Evolutionary conservation across 2,329 filamentous ascomycete species (phyloP).

Genomic region (Aspergillus ochraceoroseus): DNA sequence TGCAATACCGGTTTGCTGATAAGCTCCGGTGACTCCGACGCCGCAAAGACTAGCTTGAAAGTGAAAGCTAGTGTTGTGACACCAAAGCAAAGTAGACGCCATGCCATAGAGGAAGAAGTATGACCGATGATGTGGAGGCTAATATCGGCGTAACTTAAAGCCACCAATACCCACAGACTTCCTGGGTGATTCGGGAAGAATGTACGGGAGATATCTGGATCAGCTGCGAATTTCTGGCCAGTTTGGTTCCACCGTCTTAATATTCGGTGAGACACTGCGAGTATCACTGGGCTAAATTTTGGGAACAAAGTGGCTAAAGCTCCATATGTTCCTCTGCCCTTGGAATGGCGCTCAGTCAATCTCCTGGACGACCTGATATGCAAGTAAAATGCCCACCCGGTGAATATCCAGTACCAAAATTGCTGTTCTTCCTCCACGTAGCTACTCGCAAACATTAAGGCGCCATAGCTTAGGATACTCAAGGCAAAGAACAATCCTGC

Average conservation of each 20-base stretch:
- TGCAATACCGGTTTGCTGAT: conserved; percentile 43
- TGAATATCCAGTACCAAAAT: conserved; percentile 90
- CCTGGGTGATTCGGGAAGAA: conserved; percentile 61
- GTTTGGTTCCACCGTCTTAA: conserved; percentile 89
- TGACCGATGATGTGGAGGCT: conserved; percentile 42
- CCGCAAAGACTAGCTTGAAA: conserved; percentile 88
- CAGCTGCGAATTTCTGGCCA: conserved; percentile 91
- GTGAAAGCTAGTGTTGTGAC: conserved; percentile 58
- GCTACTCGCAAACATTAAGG: conserved; percentile 97
- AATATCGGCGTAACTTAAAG: conserved; percentile 62
- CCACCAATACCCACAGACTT: conserved; percentile 69
- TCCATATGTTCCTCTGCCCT: background rate
- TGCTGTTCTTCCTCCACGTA: conserved; percentile 98
- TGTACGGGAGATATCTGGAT: conserved; percentile 72
- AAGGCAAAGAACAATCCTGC: conserved; percentile 43
- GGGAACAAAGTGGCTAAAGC: conserved; percentile 6
- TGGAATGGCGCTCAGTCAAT: too few relatives aligned
- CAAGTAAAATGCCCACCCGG: conserved; percentile 47
- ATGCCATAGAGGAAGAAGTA: conserved; percentile 25
- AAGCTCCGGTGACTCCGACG: conserved; percentile 81
- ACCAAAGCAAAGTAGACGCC: conserved; percentile 34
- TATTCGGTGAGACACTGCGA: conserved; percentile 61
- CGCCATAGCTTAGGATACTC: conserved; percentile 60
- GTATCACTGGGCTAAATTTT: conserved; percentile 36
- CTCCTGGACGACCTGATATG: conserved; percentile 38